These are phyloP conservation scores for Rossbeevera mucosa DNA, from an alignment of 768 basidiomycete genomes.

Conservation along the genomic window DNA sequence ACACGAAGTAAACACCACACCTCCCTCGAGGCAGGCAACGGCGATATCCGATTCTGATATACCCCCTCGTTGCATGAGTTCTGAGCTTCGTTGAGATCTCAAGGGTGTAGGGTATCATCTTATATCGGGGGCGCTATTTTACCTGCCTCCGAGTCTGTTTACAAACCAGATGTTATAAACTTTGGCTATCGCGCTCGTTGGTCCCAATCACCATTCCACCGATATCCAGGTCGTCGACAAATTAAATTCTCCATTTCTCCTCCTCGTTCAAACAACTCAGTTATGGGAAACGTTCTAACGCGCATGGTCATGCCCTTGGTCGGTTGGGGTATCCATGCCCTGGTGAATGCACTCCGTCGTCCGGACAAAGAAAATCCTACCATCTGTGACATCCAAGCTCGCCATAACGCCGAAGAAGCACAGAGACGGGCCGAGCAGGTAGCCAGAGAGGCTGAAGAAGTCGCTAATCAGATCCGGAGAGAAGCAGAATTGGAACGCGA, in stretches of 20 bases:
- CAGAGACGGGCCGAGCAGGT: conserved; percentile 1
- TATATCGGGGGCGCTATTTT: neutral
- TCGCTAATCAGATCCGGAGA: neutral
- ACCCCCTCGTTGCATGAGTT: neutral
- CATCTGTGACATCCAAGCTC: conserved; percentile 5
- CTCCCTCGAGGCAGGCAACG: neutral
- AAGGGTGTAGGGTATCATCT: neutral
- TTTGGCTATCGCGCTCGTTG: neutral
- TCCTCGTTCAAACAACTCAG: neutral
- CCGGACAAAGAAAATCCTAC: conserved; percentile 13
- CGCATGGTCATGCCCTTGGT: neutral
- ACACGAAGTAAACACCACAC: neutral
- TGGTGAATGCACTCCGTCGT: neutral
- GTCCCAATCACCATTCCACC: neutral
- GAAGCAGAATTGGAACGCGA: conserved; percentile 9
- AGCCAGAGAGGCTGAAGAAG: conserved; percentile 2
- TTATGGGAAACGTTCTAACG: conserved; percentile 5
- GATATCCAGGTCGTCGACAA: neutral
- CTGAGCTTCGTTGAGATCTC: neutral
- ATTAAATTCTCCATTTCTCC: neutral
- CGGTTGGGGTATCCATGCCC: neutral
- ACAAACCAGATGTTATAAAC: neutral
- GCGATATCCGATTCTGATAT: neutral
- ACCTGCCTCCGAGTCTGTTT: neutral
- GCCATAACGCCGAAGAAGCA: conserved; percentile 3